These are phyloP conservation scores for Ichthyophonus hoferi DNA, from an alignment of 208 protist species.

Conservation along the genomic window DNA sequence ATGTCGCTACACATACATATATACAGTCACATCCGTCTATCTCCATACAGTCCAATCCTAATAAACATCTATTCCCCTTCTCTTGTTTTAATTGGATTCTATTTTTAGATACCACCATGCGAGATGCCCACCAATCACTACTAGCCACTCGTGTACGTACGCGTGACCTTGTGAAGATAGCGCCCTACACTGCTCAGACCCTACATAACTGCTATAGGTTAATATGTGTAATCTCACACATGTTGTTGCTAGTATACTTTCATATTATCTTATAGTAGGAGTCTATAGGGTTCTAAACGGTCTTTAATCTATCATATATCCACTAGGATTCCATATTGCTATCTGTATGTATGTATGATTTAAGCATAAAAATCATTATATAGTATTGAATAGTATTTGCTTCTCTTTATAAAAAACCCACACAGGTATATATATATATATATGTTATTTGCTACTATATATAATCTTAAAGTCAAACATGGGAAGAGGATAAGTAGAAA, in stretches of 20 bases:
- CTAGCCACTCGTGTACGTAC: constrained; percentile 79
- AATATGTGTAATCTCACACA: too few species aligned
- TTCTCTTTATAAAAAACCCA: too few species aligned
- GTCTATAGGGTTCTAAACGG: too few species aligned
- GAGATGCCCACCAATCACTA: constrained; percentile 78
- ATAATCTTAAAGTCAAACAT: too few species aligned
- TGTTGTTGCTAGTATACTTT: too few species aligned
- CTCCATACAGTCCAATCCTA: not conserved
- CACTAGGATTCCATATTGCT: too few species aligned
- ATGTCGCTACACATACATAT: not conserved
- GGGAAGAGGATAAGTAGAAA: too few species aligned
- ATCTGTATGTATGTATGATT: not conserved
- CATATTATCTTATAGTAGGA: too few species aligned
- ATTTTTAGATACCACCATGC: constrained; percentile 81
- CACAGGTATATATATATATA: not conserved
- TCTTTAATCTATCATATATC: not conserved
- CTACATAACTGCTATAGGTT: constrained; percentile 13
- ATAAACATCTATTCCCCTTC: not conserved
- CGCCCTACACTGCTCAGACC: constrained; percentile 56
- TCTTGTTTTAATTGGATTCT: not conserved
- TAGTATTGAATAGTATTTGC: too few species aligned
- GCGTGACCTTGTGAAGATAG: constrained; percentile 68
- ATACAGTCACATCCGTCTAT: not conserved
- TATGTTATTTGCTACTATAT: not conserved
- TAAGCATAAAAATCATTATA: too few species aligned